These are phyloP conservation scores for Decorospora gaudefroyi DNA, from an alignment of 2,329 filamentous ascomycete genomes.

Conservation along the genomic window DNA sequence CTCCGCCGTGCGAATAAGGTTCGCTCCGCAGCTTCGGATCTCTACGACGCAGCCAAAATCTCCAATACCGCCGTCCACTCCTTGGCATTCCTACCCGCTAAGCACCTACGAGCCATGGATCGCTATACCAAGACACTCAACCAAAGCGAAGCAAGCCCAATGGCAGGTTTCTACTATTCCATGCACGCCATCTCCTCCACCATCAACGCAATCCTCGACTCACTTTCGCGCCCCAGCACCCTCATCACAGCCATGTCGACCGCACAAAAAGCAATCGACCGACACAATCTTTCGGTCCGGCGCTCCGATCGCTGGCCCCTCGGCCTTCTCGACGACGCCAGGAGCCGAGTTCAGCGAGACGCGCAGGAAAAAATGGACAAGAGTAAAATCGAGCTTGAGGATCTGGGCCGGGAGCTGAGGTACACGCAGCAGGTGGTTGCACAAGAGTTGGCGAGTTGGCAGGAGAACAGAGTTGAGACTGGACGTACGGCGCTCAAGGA, in stretches of 20 bases:
- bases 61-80: constrained; percentile 58
- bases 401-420: constrained; percentile 77
- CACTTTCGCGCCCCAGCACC: constrained; percentile 76
- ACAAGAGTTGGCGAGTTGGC: constrained; percentile 89
- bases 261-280: constrained; percentile 75
- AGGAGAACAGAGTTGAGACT: constrained; percentile 80
- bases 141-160: constrained; percentile 73
- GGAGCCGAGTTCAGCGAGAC: constrained; percentile 80
- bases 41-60: constrained; percentile 66
- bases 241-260: constrained; percentile 77
- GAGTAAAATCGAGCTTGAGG: constrained; percentile 70
- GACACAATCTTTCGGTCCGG: constrained; percentile 73
- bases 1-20: constrained; percentile 78
- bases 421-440: constrained; percentile 96
- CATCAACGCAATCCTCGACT: constrained; percentile 76
- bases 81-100: constrained; percentile 67
- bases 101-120: constrained; percentile 71
- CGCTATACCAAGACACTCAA: constrained; percentile 69
- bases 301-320: constrained; percentile 80
- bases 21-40: constrained; percentile 66
- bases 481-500: constrained; percentile 74
- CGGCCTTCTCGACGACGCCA: constrained; percentile 81
- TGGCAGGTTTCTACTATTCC: constrained; percentile 72
- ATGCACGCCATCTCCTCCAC: constrained; percentile 82
- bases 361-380: constrained; percentile 78